Evolutionary conservation across 108 stramenopile species (phyloP), one percentile per base, ranked within the genome.

Genomic region (Aureococcus anophagefferens): DNA sequence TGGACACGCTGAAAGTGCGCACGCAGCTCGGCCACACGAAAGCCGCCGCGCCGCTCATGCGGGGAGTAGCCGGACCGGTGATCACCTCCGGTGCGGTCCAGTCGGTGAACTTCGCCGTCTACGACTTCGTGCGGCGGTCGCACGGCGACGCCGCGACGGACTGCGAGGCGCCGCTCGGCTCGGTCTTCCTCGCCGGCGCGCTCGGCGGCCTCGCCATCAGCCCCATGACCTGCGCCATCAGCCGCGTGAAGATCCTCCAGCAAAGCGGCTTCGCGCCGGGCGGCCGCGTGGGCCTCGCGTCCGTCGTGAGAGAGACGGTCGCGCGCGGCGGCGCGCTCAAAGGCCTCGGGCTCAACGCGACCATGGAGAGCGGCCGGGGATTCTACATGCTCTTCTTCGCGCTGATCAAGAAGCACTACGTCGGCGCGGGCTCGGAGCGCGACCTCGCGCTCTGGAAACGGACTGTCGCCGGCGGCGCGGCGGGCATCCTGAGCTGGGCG

Each of bases 401-500:
- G 40, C 9, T 5, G 13, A 13, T 13, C 9, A 44, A 44, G 40
- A 5, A 13, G 9, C n/a, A n/a, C n/a, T 44, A 76, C 46, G 46
- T 69, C 3, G 63, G 63, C 14, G 51, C 17, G 15, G 63, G 63
- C 30, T 21, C 36, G 35, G 5, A 34, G 28, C 4, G 17, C 9
- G 32, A 34, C 31, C 65, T 66, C 33, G 33, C 65, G 17, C 17
- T 66, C 5, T 34, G 33, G 33, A 34, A 34, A 16, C 65, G 33
- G 18, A 34, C 65, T 4, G 16, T 66, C 31, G 80, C 84, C 13
- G 86, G 88, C 0, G 88, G 86, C 0, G 30, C 78, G 4, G 73
- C 83, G 33, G 88, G 88, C 16, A 74, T 74, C 67, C 81, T 81
- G 0, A 85, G 79, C 70, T 85, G 83, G 81, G 73, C 87, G 14